Base-by-base conservation (phyloP, 768 basidiomycete genomes). In the Fomitopsis pulvina region DNA sequence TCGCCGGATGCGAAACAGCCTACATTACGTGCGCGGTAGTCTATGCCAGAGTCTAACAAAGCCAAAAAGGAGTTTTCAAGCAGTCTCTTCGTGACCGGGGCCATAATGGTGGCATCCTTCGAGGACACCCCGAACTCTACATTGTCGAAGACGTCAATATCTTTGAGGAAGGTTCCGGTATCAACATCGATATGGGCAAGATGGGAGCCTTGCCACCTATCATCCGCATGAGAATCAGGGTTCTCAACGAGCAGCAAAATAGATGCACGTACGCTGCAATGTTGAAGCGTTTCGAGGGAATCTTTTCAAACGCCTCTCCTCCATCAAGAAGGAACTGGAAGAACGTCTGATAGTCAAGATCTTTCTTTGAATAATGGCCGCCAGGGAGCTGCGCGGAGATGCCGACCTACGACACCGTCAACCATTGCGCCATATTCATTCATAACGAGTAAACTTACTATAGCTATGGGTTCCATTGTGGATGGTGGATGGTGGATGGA, bases 41-140 rank as follows among this genome's bases (percentile, higher is more conserved):
- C 67, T 30, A 77, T 70, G 8, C 74, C 76, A 1, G 76, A 73
- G 53, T 78, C 76, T 41, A 71, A 64, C 18, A 78, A 63, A 2
- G 71, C 70, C 24, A 69, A 57, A 56, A 73, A 74, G 2, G 65
- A 53, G 16, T 63, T 57, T 43, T 74, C 71, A 10, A 74, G 52
- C 8, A 72, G 63, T 52, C 67, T 68, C 18, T 71, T 56, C 2
- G 68, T 66, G n/a, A 57, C 60, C 18, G 64, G 52, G 1, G 66
- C 59, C 67, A 72, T 68, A 16, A 59, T 48, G 4, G 50, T 50
- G 0, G 69, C 70, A 52, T 72, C 72, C 53, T 63, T 68, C 11
- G 53, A 46, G 10, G 65, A 63, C 9, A 74, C 63, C 4, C 72
- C 72, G 34, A 73, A 71, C 48, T 72, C 71, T 18, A 68, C 52